A percentile compares a stretch with the other conserved stretches of the same genome.
Evolutionary conservation across 371 early-diverging fungal genomes (phyloP).

Genomic region (Mucor piriformis): DNA sequence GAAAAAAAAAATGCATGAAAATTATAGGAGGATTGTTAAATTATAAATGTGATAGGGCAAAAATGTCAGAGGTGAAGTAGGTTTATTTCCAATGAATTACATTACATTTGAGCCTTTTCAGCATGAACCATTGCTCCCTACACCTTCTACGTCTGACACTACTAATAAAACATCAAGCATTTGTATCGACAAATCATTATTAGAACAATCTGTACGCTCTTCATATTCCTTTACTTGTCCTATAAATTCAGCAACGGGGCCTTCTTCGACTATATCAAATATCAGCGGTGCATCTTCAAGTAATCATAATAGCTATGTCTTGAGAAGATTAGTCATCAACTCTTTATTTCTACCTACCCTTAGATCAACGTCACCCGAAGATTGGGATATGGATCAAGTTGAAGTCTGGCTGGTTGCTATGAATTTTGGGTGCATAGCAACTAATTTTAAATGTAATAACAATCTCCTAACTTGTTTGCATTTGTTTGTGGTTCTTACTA

Average conservation of each 20-base stretch:
- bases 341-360: conserved; percentile 18
- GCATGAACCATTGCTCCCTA: conserved; percentile 7
- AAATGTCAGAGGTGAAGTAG: conserved; percentile 63
- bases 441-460: conserved; percentile 60
- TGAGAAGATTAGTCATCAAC: conserved; percentile 10
- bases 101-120: conserved; percentile 67
- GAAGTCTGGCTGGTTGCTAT: conserved; percentile 60
- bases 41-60: conserved; percentile 24
- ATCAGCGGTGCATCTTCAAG: background rate
- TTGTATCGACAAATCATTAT: background rate
- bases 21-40: conserved; percentile 19
- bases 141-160: conserved; percentile 10
- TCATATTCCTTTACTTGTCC: conserved; percentile 12
- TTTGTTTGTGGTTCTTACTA: background rate
- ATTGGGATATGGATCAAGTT: conserved; percentile 66
- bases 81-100: conserved; percentile 72
- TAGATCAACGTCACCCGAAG: conserved; percentile 29
- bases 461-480: conserved; percentile 5
- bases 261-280: background rate
- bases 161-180: background rate
- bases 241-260: background rate
- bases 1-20: conserved; percentile 62
- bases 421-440: conserved; percentile 55
- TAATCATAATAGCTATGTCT: background rate
- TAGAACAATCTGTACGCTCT: conserved; percentile 2